Conservation (phyloP, 1,284 basidiomycete genomes). For the Vanrija sp. region DNA sequence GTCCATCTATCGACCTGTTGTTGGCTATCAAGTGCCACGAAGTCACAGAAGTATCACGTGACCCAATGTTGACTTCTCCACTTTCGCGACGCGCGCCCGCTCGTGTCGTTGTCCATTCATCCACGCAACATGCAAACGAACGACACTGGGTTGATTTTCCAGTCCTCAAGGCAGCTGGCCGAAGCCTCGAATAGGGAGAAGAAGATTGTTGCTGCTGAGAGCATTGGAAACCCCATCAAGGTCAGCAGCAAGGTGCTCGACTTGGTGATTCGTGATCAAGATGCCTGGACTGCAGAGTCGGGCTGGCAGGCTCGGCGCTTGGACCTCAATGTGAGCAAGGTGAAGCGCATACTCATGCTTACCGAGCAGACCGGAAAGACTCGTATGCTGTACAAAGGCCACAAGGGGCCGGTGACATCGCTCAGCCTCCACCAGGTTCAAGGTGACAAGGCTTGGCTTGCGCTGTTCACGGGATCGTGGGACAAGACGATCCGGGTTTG, state of each 20-base stretch:
- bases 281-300: conserved; percentile 82
- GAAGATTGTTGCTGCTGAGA: conserved; percentile 68
- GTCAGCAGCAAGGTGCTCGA: conserved; percentile 70
- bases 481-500: conserved; percentile 84
- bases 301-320: conserved; percentile 67
- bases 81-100: no score
- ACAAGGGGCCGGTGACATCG: conserved; percentile 79
- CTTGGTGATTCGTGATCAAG: conserved; percentile 60
- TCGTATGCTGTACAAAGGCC: conserved; percentile 68
- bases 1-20: no score
- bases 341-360: background rate
- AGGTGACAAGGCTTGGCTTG: conserved; percentile 12
- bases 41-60: no score
- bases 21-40: no score
- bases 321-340: conserved; percentile 63
- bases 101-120: background rate
- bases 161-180: conserved; percentile 69
- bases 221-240: conserved; percentile 70
- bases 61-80: no score
- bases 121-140: conserved; percentile 47
- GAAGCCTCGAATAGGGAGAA: conserved; percentile 62
- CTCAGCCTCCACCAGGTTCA: conserved; percentile 59
- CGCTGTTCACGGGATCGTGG: conserved; percentile 81
- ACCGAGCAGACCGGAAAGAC: conserved; percentile 67
- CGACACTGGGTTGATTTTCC: conserved; percentile 56